These are phyloP conservation scores for Acanthochlamys bracteata DNA, from an alignment of 106 monocot species.

Conservation along the genomic window DNA sequence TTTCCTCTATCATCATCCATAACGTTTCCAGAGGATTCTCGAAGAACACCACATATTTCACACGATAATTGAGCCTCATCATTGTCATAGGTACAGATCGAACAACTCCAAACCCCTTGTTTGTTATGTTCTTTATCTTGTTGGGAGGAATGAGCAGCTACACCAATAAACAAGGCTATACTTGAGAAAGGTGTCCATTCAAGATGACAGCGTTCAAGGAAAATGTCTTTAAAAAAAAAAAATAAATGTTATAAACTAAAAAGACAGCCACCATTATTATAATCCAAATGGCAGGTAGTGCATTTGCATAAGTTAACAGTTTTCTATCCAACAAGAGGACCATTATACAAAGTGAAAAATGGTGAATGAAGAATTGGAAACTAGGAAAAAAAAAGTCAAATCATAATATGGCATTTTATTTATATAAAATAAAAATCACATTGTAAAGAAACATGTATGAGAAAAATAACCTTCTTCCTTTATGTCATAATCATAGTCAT, in stretches of 20 bases:
- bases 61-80: conserved; percentile 44
- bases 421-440: not conserved
- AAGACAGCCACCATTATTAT: no score
- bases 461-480: conserved; percentile 2
- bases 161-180: not conserved
- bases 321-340: no score
- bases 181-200: not conserved
- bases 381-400: not conserved
- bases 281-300: not conserved
- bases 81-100: conserved; percentile 79
- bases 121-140: conserved; percentile 19
- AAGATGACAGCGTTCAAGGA: not conserved
- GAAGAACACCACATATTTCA: conserved; percentile 76
- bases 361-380: no score
- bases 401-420: not conserved
- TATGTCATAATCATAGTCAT: conserved; percentile 20
- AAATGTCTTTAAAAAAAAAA: not conserved
- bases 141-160: conserved; percentile 20
- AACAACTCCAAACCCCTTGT: conserved; percentile 51
- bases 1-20: conserved; percentile 18
- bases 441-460: not conserved
- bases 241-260: not conserved
- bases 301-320: not conserved
- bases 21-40: conserved; percentile 15
- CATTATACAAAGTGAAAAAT: no score